Evolutionary conservation across 306 rosid genomes (phyloP), one percentile per base, ranked within the genome.

Genomic region (Vigna hirtella): DNA sequence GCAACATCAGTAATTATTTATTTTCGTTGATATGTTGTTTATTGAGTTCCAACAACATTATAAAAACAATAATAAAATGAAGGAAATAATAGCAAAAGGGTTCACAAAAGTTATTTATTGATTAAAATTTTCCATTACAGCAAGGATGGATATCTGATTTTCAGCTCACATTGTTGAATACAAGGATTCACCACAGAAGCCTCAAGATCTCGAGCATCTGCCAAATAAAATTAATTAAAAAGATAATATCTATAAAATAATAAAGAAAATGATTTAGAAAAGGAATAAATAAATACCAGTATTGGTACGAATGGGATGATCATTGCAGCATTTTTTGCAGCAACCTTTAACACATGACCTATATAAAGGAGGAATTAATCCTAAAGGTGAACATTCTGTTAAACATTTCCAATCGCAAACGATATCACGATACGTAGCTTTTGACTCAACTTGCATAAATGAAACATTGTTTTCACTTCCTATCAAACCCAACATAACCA

Each of bases 301-400:
- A 12, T 18, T 0, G 4, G 1, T 55, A 3, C 3, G 28, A 20
- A 20, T 20, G 22, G 22, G 22, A 20, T 20, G 1, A 2, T 0
- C 3, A 2, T 2, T 26, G 5, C 34, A 2, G 2, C 56, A 55
- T 18, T 20, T 18, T 55, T 26, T 26, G 4, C 0, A 1, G 4
- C 62, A 55, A 1, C 1, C 62, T 3, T 55, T 0, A 10, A 55
- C 1, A 20, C 62, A 55, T 20, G 2, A 3, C 0, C 0, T 0
- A 9, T 55, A 55, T 1, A 20, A 9, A 1, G 2, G 13, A 1
- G 30, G 4, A 55, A 55, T 0, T 55, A 0, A 0, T 8, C 0
- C 12, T 9, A 20, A 20, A 55, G 62, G 15, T 20, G 7, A 10
- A 55, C 62, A 55, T 3, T 20, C 7, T 1, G 9, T 3, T 1